Base-by-base conservation (phyloP, 148 eudicot species). In the Persicaria tinctoria region DNA sequence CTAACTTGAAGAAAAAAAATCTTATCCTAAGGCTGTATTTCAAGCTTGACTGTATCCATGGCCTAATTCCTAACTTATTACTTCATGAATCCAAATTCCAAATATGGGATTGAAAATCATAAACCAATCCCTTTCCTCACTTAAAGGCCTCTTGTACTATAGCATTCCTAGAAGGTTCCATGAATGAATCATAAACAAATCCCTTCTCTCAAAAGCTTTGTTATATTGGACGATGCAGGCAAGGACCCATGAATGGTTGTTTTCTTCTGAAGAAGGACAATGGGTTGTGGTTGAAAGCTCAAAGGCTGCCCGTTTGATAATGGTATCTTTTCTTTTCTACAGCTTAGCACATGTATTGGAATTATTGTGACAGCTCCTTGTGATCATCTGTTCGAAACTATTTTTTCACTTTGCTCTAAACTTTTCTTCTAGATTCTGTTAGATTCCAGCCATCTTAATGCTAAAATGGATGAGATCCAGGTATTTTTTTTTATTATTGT, bases 211-310 rank as follows among this genome's bases (percentile, higher is more conserved):
- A 64, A 46, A 38, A 56, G 62, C 62, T 56, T 56, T n/a, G 47
- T 27, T 14, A 8, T 27, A 74, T 41, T 7, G 62, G 54, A 62
- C 57, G 46, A 80, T 80, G 64, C 82, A 92, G 97, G 83, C 85
- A 60, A 87, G 98, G 86, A 88, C 85, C 57, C 89, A 76, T 71
- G 98, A 95, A 73, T 95, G 98, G 98, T 81, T 95, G 51, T 95
- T 86, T 85, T 83, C 90, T 71, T 92, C 98, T 55, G 94, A 87
- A 80, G 98, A 95, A 90, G 98, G 98, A 47, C 97, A 95, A 83
- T 95, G 97, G 98, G 70, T 87, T 78, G 82, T 95, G 76, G 96
- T 95, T 79, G 93, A 89, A 77, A 95, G 90, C 79, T 84, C 98
- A 55, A 90, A 89, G 84, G 92, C 97, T 79, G 96, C 92, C 81